phyloP scores from a whole-genome alignment of 371 early-diverging fungal species.

The Lichtheimia ornata region DNA sequence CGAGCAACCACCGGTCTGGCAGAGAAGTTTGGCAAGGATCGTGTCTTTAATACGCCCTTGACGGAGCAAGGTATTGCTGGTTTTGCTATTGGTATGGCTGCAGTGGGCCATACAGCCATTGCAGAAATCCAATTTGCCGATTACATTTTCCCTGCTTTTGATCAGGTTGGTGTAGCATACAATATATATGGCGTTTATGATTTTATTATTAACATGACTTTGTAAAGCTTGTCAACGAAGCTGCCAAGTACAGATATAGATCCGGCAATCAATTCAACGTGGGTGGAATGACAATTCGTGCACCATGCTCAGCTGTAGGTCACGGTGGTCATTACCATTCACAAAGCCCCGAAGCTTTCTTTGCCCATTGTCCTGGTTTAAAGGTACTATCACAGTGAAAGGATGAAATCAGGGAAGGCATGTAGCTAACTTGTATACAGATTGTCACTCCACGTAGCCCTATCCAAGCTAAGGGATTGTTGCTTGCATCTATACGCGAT shows the following conservation, averaged over 20 bases:
- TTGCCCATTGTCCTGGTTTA: conserved; percentile 95
- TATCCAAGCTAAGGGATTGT: conserved; percentile 95
- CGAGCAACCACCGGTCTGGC: conserved; percentile 92
- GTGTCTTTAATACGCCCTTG: conserved; percentile 97
- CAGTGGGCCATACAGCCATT: conserved; percentile 95
- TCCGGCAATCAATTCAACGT: conserved; percentile 91
- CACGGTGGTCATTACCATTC: conserved; percentile 98
- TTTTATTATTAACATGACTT: background rate
- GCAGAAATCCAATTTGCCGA: conserved; percentile 99
- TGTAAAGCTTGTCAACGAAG: conserved; percentile 91
- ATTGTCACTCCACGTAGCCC: conserved; percentile 94
- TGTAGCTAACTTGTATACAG: conserved; percentile 21
- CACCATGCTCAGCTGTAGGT: conserved; percentile 96
- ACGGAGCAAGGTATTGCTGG: conserved; percentile 97
- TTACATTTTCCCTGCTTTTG: conserved; percentile 97
- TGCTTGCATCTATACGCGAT: conserved; percentile 91
- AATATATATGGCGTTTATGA: too few species aligned
- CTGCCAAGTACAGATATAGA: conserved; percentile 96
- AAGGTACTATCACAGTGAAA: conserved; percentile 50
- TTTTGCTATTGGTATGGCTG: conserved; percentile 97
- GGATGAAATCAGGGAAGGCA: background rate
- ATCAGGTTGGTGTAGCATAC: conserved; percentile 71
- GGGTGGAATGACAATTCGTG: conserved; percentile 91
- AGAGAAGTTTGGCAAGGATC: conserved; percentile 87
- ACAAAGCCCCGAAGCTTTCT: conserved; percentile 95